A percentile compares a stretch with the other conserved stretches of the same genome.
Evolutionary conservation across 2,329 filamentous ascomycete genomes (phyloP).

Genomic region (Triangularia verruculosa): DNA sequence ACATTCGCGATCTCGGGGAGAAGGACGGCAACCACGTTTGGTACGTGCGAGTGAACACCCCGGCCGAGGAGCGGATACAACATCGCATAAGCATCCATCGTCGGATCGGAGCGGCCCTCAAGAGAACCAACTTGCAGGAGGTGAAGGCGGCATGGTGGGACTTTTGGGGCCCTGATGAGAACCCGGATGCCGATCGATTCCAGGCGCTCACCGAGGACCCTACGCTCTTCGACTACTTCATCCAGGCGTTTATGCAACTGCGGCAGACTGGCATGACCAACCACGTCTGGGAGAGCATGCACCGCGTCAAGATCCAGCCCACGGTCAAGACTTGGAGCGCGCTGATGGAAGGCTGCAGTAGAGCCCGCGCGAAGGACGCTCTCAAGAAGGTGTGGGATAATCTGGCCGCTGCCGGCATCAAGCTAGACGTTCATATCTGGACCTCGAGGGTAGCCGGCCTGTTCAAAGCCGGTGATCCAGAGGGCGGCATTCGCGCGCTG

Average conservation of each 20-base stretch:
- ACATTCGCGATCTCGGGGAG: conserved; percentile 7
- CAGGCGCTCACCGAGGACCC: conserved; percentile 18
- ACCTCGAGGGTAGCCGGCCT: conserved; percentile 66
- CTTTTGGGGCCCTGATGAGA: conserved; percentile 30
- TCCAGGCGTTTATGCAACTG: conserved; percentile 35
- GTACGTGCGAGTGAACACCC: conserved; percentile 20
- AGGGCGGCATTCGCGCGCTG: conserved; percentile 60
- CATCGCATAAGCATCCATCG: conserved; percentile 20
- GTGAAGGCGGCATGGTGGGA: conserved; percentile 30
- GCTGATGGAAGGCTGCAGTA: conserved; percentile 69
- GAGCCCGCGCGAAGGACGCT: conserved; percentile 54
- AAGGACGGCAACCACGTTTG: neutral
- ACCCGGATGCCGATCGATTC: conserved; percentile 21
- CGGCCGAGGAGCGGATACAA: conserved; percentile 27
- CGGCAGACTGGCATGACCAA: conserved; percentile 31
- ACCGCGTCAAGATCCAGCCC: conserved; percentile 50
- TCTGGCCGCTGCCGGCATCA: conserved; percentile 54
- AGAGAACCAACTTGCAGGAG: conserved; percentile 25
- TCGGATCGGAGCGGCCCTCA: conserved; percentile 31
- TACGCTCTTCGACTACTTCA: conserved; percentile 36
- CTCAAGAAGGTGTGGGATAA: conserved; percentile 66
- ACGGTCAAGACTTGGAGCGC: conserved; percentile 66
- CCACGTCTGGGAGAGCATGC: conserved; percentile 43
- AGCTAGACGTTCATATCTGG: conserved; percentile 67
- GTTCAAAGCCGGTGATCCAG: conserved; percentile 51